A percentile compares a stretch with the other conserved stretches of the same genome.
phyloP scores from a whole-genome alignment of 2,329 filamentous ascomycete species.

The Dactylonectria macrodidyma region DNA sequence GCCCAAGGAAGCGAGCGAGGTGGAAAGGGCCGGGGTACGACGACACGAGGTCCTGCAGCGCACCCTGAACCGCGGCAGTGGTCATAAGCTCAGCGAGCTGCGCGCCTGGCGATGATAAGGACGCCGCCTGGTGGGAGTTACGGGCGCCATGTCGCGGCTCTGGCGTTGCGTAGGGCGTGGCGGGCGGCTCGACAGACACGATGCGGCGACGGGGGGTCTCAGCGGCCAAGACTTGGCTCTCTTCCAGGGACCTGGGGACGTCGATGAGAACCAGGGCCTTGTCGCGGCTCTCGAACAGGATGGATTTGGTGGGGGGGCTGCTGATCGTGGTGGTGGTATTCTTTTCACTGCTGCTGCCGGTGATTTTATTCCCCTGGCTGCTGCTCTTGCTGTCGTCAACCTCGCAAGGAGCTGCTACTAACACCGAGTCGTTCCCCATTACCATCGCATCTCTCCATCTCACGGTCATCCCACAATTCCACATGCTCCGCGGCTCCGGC shows the following conservation, averaged over 20 bases:
- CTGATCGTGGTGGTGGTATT: no score
- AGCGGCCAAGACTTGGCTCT: conserved; percentile 69
- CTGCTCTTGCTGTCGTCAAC: not conserved
- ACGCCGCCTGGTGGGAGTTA: conserved; percentile 45
- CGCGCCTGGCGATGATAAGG: conserved; percentile 57
- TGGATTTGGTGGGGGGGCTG: conserved; percentile 40
- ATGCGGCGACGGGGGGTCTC: conserved; percentile 58
- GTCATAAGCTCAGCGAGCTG: conserved; percentile 70
- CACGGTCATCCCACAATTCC: conserved; percentile 7
- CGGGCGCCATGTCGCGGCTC: conserved; percentile 33
- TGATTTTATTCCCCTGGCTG: conserved; percentile 3
- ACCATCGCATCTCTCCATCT: conserved; percentile 7
- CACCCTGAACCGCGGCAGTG: conserved; percentile 60
- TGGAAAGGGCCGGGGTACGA: conserved; percentile 62
- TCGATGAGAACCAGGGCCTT: conserved; percentile 74
- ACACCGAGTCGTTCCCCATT: conserved; percentile 28
- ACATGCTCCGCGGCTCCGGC: no score
- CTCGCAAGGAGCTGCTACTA: conserved; percentile 19
- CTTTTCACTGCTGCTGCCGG: not conserved
- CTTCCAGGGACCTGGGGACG: conserved; percentile 78
- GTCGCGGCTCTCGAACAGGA: conserved; percentile 53
- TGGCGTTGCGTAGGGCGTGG: conserved; percentile 61
- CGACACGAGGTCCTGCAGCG: conserved; percentile 56
- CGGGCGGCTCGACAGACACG: conserved; percentile 61
- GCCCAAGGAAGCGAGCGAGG: conserved; percentile 56